Conservation (phyloP, 2,329 filamentous ascomycete species). For the Colletotrichum navitas region DNA sequence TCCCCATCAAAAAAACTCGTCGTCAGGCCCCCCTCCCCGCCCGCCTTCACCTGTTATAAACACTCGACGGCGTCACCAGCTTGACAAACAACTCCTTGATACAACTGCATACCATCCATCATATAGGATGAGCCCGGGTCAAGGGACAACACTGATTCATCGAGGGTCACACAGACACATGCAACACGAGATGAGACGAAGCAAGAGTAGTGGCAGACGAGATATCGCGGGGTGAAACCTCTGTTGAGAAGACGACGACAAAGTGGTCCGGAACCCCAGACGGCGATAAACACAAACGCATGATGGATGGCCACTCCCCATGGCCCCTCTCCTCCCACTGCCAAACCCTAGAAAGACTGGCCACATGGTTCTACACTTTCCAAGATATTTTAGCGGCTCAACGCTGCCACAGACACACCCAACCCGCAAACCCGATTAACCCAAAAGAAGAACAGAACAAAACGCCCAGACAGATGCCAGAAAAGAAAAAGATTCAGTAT, state of each 20-base stretch:
- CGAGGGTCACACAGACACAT: neutral
- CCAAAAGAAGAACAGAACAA: slow-evolving; percentile 5
- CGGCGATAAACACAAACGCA: slow-evolving; percentile 25
- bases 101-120: neutral
- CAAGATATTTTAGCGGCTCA: slow-evolving; percentile 11
- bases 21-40: neutral
- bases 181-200: neutral
- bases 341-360: slow-evolving; percentile 1
- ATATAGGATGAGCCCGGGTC: neutral
- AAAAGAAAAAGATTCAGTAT: slow-evolving; percentile 18
- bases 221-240: slow-evolving; percentile 14
- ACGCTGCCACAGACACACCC: slow-evolving; percentile 16
- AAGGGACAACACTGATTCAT: neutral
- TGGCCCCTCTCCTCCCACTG: slow-evolving; percentile 8
- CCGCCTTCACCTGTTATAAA: no score
- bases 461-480: slow-evolving; percentile 37
- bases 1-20: slow-evolving; percentile 7
- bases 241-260: slow-evolving; percentile 27
- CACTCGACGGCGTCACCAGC: neutral
- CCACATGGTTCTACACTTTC: slow-evolving; percentile 21
- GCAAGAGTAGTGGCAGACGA: slow-evolving; percentile 14
- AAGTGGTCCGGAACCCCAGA: slow-evolving; percentile 8
- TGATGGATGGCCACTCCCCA: slow-evolving; percentile 26
- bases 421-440: slow-evolving; percentile 9
- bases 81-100: neutral